Evolutionary conservation across 495 filamentous ascomycete genomes (phyloP), one percentile per base, ranked within the genome.

Genomic region (Diplogelasinospora grovesii): DNA sequence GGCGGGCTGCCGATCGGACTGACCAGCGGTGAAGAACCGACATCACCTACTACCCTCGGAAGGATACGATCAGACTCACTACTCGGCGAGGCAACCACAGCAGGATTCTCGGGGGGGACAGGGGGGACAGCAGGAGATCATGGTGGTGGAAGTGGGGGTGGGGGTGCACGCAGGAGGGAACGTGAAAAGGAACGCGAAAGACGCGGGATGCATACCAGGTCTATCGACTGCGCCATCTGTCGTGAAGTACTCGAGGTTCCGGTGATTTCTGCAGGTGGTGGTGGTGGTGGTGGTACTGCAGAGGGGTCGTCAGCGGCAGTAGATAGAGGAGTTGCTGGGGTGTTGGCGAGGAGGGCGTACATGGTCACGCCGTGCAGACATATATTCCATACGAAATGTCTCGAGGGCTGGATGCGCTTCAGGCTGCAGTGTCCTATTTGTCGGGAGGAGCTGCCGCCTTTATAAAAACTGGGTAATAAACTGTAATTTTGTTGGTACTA

Each of bases 301-400:
- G 79, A 63, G 43, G 67, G 63, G 46, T 57, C 60, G 30, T 49
- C 51, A 28, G 51, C 52, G 42, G 67, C 49, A n/a, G n/a, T n/a
- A n/a, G n/a, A n/a, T 15, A 78, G 79, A 9, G 78, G 79, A 14
- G 74, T 85, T 26, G 66, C 76, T 2, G 83, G 78, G 16, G 73
- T 94, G 36, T 70, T 95, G 42, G 84, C 82, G 18, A 69, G 90
- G 40, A 74, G 88, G 33, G 64, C 71, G 39, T 96, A 96, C 60
- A 98, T 98, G 92, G 87, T 97, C 18, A 98, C 92, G 38, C 90
- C 92, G 23, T 98, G 92, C 59, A 73, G 87, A 39, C 92, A 98
- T 67, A 89, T 95, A 18, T 98, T 97, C 57, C 92, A 98, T 57
- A 93, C 83, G 32, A 69, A 77, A 36, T 98, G 92, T 57, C 68